Percentiles rank a stretch among this genome's conserved stretches.
Evolutionary conservation across 2,329 filamentous ascomycete species (phyloP).

Genomic region (Exophiala lecanii-corni): DNA sequence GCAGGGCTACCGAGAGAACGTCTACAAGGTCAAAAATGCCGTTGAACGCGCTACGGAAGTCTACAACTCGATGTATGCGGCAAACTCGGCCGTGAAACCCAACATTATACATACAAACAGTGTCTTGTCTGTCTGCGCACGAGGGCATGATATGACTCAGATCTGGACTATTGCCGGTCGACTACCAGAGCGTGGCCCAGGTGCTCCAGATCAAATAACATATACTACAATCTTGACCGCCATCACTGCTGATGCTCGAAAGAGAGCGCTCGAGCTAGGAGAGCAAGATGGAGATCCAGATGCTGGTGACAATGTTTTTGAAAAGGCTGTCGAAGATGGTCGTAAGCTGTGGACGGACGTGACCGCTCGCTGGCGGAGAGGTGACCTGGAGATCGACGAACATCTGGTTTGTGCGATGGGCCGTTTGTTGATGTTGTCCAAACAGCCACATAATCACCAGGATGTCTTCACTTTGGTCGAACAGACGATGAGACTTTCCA

Average conservation of each 20-base stretch:
- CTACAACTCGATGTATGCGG: slow-evolving; percentile 68
- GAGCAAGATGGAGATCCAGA: background rate
- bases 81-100: slow-evolving; percentile 61
- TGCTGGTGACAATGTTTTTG: slow-evolving; percentile 28
- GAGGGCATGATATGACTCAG: slow-evolving; percentile 69
- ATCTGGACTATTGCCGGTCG: slow-evolving; percentile 73
- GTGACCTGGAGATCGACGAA: slow-evolving; percentile 69
- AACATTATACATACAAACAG: slow-evolving; percentile 84
- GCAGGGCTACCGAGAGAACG: slow-evolving; percentile 62
- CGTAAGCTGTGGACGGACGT: slow-evolving; percentile 78
- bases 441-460: slow-evolving; percentile 57
- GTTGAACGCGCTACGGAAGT: slow-evolving; percentile 67
- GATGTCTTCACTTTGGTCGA: slow-evolving; percentile 72
- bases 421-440: slow-evolving; percentile 64
- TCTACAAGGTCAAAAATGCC: slow-evolving; percentile 50
- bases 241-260: slow-evolving; percentile 50
- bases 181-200: slow-evolving; percentile 59
- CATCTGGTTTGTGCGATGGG: slow-evolving; percentile 77
- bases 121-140: slow-evolving; percentile 74
- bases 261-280: slow-evolving; percentile 27
- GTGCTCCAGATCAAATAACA: slow-evolving; percentile 65
- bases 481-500: slow-evolving; percentile 68
- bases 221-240: slow-evolving; percentile 81
- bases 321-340: slow-evolving; percentile 56
- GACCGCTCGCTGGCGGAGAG: slow-evolving; percentile 68